phyloP scores from a whole-genome alignment of 768 basidiomycete species.

The Termitomyces sp. region DNA sequence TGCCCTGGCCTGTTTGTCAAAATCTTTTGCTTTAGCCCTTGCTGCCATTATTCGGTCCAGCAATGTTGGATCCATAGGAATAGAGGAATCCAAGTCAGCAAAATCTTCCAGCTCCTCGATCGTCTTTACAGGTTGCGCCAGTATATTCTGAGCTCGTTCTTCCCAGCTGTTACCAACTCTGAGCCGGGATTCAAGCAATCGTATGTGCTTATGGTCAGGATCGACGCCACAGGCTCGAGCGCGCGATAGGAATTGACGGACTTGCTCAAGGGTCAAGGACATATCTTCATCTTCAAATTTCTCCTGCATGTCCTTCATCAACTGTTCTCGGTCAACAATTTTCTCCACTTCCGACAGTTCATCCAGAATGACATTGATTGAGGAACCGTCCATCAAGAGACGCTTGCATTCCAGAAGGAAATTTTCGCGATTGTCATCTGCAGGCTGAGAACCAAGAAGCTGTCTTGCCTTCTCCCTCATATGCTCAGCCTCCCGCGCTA shows the following conservation, averaged over 20 bases:
- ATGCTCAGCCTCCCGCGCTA: conserved; percentile 63
- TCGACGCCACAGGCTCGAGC: conserved; percentile 65
- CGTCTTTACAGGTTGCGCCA: conserved; percentile 67
- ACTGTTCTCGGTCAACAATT: conserved; percentile 74
- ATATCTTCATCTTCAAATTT: conserved; percentile 59
- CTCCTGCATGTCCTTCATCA: conserved; percentile 70
- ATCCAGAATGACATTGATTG: conserved; percentile 79
- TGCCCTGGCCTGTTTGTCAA: conserved; percentile 69
- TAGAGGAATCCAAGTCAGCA: conserved; percentile 53
- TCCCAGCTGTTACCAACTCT: conserved; percentile 76
- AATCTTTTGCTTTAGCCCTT: conserved; percentile 67
- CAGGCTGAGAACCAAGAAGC: conserved; percentile 40
- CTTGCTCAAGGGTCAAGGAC: conserved; percentile 66
- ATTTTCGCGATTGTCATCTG: conserved; percentile 41
- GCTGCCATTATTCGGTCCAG: conserved; percentile 61
- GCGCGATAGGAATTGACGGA: conserved; percentile 65
- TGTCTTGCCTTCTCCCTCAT: conserved; percentile 48
- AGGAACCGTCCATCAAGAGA: conserved; percentile 62
- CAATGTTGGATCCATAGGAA: conserved; percentile 67
- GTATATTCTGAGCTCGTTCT: conserved; percentile 54
- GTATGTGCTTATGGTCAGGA: conserved; percentile 58
- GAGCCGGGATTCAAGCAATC: conserved; percentile 58
- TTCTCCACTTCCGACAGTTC: conserved; percentile 75
- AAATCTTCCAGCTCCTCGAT: conserved; percentile 75
- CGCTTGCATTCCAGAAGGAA: conserved; percentile 69